Evolutionary conservation across 306 rosid species (phyloP).

Genomic region (Vachellia pachyceras): DNA sequence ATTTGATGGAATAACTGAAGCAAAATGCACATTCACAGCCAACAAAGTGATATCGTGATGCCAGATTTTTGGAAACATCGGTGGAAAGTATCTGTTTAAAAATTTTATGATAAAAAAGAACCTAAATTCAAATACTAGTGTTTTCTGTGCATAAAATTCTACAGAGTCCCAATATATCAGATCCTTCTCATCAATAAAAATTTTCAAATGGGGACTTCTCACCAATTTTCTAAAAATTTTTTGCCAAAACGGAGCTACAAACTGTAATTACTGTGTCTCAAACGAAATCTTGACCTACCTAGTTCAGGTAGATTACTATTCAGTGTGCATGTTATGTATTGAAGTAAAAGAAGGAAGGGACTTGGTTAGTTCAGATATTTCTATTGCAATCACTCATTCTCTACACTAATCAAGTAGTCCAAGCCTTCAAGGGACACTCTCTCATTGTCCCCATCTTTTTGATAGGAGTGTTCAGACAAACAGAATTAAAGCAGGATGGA

Average conservation of each 20-base stretch:
- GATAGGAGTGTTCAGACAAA: neutral
- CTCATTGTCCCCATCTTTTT: neutral
- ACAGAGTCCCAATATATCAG: too few species aligned
- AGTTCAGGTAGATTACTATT: neutral
- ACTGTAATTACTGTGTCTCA: neutral
- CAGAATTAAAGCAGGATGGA: neutral
- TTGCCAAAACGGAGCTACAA: conserved; percentile 25
- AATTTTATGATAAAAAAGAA: too few species aligned
- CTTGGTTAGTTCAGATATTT: neutral
- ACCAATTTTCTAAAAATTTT: neutral
- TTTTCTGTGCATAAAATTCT: too few species aligned
- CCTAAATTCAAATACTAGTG: too few species aligned
- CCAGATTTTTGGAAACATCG: neutral
- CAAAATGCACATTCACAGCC: conserved; percentile 6
- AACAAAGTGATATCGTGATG: conserved; percentile 6
- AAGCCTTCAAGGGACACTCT: neutral
- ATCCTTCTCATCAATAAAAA: too few species aligned
- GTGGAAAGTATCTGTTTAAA: too few species aligned
- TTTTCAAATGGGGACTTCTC: too few species aligned
- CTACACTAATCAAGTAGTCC: neutral
- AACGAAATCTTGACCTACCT: neutral
- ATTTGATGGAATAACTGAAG: conserved; percentile 32
- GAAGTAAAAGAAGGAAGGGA: conserved; percentile 23
- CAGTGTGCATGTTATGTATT: neutral
- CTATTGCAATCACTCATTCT: conserved; percentile 15